Percentiles rank a stretch among this genome's conserved stretches.
These are phyloP conservation scores for Thymus mandschuricus DNA, from an alignment of 257 asterid genomes.

Conservation along the genomic window DNA sequence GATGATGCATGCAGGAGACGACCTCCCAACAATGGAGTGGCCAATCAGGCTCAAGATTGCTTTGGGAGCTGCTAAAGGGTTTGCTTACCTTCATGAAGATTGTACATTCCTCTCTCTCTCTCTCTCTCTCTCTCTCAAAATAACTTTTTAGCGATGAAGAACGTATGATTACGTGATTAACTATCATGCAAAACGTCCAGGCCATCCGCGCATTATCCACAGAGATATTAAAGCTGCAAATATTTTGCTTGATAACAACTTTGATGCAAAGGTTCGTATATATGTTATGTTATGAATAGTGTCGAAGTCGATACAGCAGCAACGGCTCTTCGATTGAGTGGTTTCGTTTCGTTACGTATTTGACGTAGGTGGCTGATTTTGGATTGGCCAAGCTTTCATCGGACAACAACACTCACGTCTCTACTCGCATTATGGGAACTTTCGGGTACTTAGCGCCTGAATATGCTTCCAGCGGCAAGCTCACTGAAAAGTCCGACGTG, in stretches of 20 bases:
- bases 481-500: constrained; percentile 88
- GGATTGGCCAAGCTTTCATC: constrained; percentile 87
- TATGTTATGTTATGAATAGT: no score
- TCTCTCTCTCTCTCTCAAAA: no score
- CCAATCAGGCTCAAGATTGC: constrained; percentile 56
- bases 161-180: not conserved
- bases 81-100: constrained; percentile 75
- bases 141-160: no score
- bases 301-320: no score
- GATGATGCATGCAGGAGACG: constrained; percentile 37
- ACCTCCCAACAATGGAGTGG: constrained; percentile 47
- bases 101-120: constrained; percentile 32
- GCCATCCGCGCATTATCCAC: constrained; percentile 93
- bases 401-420: constrained; percentile 78
- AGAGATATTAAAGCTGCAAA: constrained; percentile 90
- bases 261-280: constrained; percentile 71
- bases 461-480: constrained; percentile 86
- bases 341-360: no score
- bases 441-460: constrained; percentile 97
- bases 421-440: constrained; percentile 96
- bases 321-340: no score
- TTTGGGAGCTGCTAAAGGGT: constrained; percentile 63
- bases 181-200: constrained; percentile 38
- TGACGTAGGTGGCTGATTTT: constrained; percentile 81
- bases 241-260: constrained; percentile 62